Conservation (phyloP, 1,139 yeast species). For the Candida albicans region DNA sequence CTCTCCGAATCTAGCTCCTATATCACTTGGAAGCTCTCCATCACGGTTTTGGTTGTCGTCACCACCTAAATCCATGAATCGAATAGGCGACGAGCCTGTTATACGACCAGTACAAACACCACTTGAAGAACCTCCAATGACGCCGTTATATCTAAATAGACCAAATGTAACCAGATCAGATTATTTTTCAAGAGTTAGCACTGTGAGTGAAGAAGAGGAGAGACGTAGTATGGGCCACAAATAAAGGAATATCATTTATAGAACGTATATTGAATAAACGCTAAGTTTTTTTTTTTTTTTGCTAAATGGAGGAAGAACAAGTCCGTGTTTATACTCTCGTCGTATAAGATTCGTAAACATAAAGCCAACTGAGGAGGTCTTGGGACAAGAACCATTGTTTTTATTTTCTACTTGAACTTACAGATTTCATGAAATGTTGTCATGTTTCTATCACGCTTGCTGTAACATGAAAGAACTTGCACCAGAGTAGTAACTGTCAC, state of each 20-base stretch:
- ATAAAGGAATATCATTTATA: neutral
- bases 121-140: slow-evolving; percentile 47
- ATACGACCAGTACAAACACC: slow-evolving; percentile 48
- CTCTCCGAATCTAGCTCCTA: slow-evolving; percentile 53
- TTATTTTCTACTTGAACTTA: no score
- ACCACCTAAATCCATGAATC: slow-evolving; percentile 43
- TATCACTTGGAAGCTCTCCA: slow-evolving; percentile 56
- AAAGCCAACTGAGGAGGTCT: no score
- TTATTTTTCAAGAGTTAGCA: slow-evolving; percentile 10
- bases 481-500: no score
- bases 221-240: slow-evolving; percentile 14
- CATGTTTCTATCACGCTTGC: no score
- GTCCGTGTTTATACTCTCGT: neutral
- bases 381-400: no score
- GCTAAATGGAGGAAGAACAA: neutral
- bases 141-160: slow-evolving; percentile 39
- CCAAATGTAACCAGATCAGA: slow-evolving; percentile 7
- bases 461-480: no score
- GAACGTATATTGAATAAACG: neutral
- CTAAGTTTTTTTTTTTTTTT: neutral
- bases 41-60: slow-evolving; percentile 54
- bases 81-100: slow-evolving; percentile 36
- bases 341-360: no score
- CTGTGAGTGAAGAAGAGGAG: slow-evolving; percentile 13
- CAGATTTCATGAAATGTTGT: no score